Evolutionary conservation across 2,329 filamentous ascomycete species (phyloP).

Genomic region (Pyrenophora seminiperda): DNA sequence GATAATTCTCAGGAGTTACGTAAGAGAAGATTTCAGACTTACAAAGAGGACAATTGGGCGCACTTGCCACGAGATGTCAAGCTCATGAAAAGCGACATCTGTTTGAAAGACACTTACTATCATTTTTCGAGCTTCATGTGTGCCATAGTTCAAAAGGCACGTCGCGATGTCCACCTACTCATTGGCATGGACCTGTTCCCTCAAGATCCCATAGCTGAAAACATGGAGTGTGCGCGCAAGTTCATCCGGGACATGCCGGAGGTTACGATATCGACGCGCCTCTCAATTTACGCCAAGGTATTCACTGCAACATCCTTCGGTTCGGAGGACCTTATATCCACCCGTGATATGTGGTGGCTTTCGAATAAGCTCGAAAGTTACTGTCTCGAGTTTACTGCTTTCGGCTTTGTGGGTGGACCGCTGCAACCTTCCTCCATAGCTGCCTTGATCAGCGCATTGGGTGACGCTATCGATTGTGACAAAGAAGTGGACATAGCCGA

Average conservation of each 20-base stretch:
- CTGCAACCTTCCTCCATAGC: constrained; percentile 9
- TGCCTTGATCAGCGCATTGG: constrained; percentile 8
- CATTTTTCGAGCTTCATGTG: background rate
- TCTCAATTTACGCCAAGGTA: constrained; percentile 7
- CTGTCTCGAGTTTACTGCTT: constrained; percentile 6
- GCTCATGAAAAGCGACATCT: constrained; percentile 2
- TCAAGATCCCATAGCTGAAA: background rate
- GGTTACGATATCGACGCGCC: background rate
- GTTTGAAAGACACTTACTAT: constrained; percentile 1
- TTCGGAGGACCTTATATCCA: background rate
- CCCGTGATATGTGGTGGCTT: background rate
- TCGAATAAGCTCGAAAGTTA: background rate
- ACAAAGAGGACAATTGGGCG: background rate
- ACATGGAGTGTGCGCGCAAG: constrained; percentile 6
- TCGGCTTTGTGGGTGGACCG: constrained; percentile 8
- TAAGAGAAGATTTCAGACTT: background rate
- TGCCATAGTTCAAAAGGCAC: constrained; percentile 5
- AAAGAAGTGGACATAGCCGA: constrained; percentile 7
- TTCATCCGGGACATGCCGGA: constrained; percentile 7
- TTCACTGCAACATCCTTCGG: background rate
- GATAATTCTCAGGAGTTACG: background rate
- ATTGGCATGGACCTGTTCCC: constrained; percentile 11
- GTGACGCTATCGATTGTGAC: constrained; percentile 6
- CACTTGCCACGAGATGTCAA: constrained; percentile 2
- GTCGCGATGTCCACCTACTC: constrained; percentile 11